Evolutionary conservation across 75 land plant species (phyloP).

Genomic region (Cupressus sempervirens): DNA sequence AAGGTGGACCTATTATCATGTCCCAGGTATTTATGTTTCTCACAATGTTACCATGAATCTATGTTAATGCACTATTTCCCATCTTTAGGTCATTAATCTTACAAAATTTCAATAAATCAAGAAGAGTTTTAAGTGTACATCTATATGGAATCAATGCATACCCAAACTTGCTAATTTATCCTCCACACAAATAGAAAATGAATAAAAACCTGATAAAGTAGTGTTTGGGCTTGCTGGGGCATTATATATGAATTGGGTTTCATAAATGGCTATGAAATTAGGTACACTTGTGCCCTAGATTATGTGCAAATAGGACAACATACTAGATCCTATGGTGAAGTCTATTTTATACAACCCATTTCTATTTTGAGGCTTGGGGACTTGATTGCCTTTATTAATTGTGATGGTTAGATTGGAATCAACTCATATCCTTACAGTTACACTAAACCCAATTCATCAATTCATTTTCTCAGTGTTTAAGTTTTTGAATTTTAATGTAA

Average conservation of each 20-base stretch:
- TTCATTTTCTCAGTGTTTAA: neutral
- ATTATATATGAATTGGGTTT: conserved; percentile 71
- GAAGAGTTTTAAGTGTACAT: neutral
- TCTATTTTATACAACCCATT: neutral
- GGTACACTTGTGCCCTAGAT: conserved; percentile 83
- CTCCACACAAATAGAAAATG: conserved; percentile 78
- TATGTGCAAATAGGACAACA: conserved; percentile 94
- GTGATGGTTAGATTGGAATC: neutral
- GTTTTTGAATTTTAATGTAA: neutral
- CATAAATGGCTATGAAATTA: conserved; percentile 74
- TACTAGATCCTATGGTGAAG: conserved; percentile 74
- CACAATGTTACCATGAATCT: too few species aligned
- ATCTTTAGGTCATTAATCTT: neutral
- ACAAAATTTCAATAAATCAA: neutral
- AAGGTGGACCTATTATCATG: conserved; percentile 82
- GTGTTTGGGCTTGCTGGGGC: conserved; percentile 55
- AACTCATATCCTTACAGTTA: neutral
- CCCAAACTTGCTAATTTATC: neutral
- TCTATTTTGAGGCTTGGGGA: neutral
- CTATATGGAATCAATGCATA: neutral
- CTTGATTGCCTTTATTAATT: neutral
- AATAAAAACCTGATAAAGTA: conserved; percentile 62
- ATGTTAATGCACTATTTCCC: neutral
- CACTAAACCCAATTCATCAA: neutral
- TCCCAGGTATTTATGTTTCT: conserved; percentile 29